Evolutionary conservation across 192 early-diverging fungal genomes (phyloP), one percentile per base, ranked within the genome.

Genomic region (Backusella parvicylindrica): DNA sequence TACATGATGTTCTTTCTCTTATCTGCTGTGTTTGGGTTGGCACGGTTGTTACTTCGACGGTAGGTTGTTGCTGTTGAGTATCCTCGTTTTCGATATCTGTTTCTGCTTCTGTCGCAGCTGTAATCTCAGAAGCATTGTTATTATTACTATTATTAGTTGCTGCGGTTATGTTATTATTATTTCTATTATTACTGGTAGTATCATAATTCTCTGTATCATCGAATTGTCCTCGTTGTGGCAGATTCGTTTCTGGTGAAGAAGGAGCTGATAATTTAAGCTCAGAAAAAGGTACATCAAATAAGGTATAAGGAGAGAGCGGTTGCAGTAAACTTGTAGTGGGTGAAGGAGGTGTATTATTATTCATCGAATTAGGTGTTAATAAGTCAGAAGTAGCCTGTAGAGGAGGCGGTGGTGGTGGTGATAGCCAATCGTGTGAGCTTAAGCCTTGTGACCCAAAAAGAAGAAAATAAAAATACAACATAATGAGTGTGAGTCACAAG

Each of bases 271-370:
- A 50, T 18, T 69, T 63, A 33, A 76, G 47, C 11, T 70, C 75
- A 23, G 75, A 68, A 70, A 76, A 76, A 18, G 75, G 73, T 28
- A 74, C 73, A 35, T 74, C 73, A 13, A 74, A 76, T 33, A 67
- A 63, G 8, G 69, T 69, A 13, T 41, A 71, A 49, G 75, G 75
- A 30, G 75, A 77, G 21, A 38, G 35, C 5, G 75, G 68, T 35
- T 70, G 75, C 26, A 43, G 36, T 31, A 47, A 35, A n/a, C 33
- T 28, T 26, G 75, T n/a, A 28, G 69, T 70, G 15, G 67, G 75
- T 28, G 75, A 70, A 36, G 63, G 75, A 18, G 63, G 75, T 5
- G 63, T 71, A 26, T 77, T 50, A 13, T 71, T 56, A 23, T 66
- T 30, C 7, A 21, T 38, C 13, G 36, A 23, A 43, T 15, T 67